Percentiles rank a stretch among this genome's conserved stretches.
phyloP scores from a whole-genome alignment of 2,329 filamentous ascomycete species.

The Dothistroma septosporum region DNA sequence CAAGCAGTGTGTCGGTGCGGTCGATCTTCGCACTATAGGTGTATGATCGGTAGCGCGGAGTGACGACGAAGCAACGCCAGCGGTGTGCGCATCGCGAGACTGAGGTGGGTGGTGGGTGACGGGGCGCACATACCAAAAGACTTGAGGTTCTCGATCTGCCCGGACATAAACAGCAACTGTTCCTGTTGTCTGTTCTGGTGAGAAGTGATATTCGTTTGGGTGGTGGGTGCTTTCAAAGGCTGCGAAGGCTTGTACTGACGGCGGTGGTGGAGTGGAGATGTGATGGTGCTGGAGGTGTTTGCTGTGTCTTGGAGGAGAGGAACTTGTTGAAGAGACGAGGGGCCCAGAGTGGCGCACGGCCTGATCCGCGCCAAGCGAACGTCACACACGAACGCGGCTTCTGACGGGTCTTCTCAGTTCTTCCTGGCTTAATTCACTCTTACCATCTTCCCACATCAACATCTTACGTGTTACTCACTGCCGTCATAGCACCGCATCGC shows the following conservation, averaged over 20 bases:
- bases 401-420: no score
- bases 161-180: conserved; percentile 22
- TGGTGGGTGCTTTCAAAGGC: background rate
- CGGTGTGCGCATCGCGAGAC: conserved; percentile 21
- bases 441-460: background rate
- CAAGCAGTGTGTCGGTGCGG: background rate
- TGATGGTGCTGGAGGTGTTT: background rate
- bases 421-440: no score
- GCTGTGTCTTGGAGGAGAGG: background rate
- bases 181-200: conserved; percentile 7
- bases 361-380: background rate
- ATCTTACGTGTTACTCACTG: background rate
- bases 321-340: conserved; percentile 3
- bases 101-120: conserved; percentile 6
- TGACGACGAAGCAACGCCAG: background rate
- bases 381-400: background rate
- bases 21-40: background rate
- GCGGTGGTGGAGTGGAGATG: conserved; percentile 6
- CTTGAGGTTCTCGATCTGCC: conserved; percentile 27
- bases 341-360: background rate
- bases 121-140: conserved; percentile 22
- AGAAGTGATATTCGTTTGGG: conserved; percentile 4
- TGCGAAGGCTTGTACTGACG: conserved; percentile 7
- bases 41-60: background rate
- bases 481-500: background rate